Base-by-base conservation (phyloP, 2,329 filamentous ascomycete species). In the Exserohilum rostratum region DNA sequence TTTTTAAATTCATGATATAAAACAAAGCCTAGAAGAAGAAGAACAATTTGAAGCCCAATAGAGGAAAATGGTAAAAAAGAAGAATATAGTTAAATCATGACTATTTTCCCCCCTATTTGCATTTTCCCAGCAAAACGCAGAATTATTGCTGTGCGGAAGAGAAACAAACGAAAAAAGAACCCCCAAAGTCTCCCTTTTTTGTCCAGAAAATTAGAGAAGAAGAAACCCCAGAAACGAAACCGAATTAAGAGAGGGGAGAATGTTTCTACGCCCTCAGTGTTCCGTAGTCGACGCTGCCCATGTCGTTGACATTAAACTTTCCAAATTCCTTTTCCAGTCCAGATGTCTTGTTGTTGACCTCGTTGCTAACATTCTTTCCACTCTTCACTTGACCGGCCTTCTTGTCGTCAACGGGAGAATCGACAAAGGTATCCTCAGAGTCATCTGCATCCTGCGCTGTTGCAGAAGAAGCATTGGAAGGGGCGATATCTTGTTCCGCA, bases 231-330 rank as follows among this genome's bases (percentile, higher is more conserved):
- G 20, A 10, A 38, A 38, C 11, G 35, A 38, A 18, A 38, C 6
- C 7, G 17, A 20, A 38, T 3, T 7, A 25, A 25, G 22, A 25
- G 22, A 25, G 7, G n/a, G n/a, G n/a, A 12, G 6, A 3, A 15
- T 18, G 15, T 22, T 25, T 43, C 20, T 55, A 55, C 3, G 53
- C 53, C 15, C 31, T 38, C 20, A 72, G 62, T 6, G 68, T 72
- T n/a, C 70, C 69, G 13, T 68, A 69, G 42, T 72, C 68, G 5
- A 57, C 64, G 15, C 62, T 64, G 2, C 58, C 55, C n/a, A 73
- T 43, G 6, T 69, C 68, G 51, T 71, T 74, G 2, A 73, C 50
- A 31, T 63, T 66, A 40, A 73, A 59, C 54, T 70, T 66, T 37
- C 59, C 55, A 29, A 71, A 62, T n/a, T 65, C 64, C 37, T 67